Conservation (phyloP, 306 rosid genomes). For the Begonia loranthoides region DNA sequence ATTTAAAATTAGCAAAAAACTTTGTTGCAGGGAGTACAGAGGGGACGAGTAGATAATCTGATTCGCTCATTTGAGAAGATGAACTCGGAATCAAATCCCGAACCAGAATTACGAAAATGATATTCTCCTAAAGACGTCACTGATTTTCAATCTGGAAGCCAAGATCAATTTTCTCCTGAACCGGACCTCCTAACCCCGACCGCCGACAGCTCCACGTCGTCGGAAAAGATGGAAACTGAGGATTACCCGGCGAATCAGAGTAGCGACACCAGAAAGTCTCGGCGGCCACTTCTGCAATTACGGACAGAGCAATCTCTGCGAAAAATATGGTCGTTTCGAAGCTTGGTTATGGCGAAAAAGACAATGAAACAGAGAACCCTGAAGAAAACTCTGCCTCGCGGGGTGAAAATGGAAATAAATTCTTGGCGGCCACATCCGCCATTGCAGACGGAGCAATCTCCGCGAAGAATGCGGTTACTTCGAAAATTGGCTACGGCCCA, state of each 20-base stretch:
- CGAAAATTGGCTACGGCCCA: constrained; percentile 34
- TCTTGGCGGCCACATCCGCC: too few species aligned
- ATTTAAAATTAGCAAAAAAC: too few species aligned
- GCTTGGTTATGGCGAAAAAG: constrained; percentile 30
- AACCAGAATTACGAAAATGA: constrained; percentile 2
- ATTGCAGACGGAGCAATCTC: constrained; percentile 15
- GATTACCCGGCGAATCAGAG: neutral
- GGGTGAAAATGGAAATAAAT: too few species aligned
- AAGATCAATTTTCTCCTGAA: constrained; percentile 5
- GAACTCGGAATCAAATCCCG: constrained; percentile 18
- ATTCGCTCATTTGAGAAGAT: constrained; percentile 23
- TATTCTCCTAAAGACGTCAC: neutral
- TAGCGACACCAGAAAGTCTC: constrained; percentile 3
- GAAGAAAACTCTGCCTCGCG: too few species aligned
- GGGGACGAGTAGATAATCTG: constrained; percentile 23
- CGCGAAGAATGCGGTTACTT: constrained; percentile 29
- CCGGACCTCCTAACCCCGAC: neutral
- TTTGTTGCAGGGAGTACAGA: constrained; percentile 11
- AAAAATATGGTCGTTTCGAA: constrained; percentile 31
- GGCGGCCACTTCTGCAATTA: neutral
- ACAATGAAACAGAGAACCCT: neutral
- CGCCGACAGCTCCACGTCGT: too few species aligned
- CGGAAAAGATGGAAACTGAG: neutral
- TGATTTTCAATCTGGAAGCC: neutral
- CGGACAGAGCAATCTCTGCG: constrained; percentile 22